These are phyloP conservation scores for Phaeosphaeriaceae sp. DNA, from an alignment of 2,329 filamentous ascomycete species.

Conservation along the genomic window DNA sequence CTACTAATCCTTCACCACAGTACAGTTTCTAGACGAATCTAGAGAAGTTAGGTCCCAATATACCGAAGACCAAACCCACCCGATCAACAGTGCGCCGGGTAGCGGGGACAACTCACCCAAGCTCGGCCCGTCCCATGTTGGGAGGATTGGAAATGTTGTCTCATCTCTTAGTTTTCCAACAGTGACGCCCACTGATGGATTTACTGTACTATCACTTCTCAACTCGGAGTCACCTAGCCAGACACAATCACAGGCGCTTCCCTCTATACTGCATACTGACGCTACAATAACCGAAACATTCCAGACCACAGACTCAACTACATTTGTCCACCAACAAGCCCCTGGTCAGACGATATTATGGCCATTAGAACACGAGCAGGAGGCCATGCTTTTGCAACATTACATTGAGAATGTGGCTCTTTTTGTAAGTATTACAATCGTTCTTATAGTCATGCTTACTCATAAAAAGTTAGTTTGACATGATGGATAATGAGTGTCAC, in stretches of 20 bases:
- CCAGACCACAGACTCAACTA: conserved; percentile 18
- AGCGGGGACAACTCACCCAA: conserved; percentile 19
- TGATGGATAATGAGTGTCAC: conserved; percentile 42
- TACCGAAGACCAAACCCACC: conserved; percentile 25
- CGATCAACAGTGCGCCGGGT: conserved; percentile 17
- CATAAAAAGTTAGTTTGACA: conserved; percentile 36
- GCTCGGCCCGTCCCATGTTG: conserved; percentile 14
- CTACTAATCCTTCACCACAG: conserved; percentile 25
- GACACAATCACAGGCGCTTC: conserved; percentile 11
- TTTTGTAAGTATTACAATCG: conserved; percentile 30
- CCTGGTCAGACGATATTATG: conserved; percentile 40
- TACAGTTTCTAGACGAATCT: conserved; percentile 47
- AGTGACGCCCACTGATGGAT: conserved; percentile 35
- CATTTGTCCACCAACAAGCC: conserved; percentile 40
- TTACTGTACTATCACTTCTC: conserved; percentile 43
- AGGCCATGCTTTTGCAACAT: conserved; percentile 45
- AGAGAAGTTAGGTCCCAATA: conserved; percentile 42
- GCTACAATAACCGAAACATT: conserved; percentile 9
- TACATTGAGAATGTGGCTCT: conserved; percentile 47
- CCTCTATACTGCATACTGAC: conserved; percentile 24
- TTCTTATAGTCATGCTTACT: not conserved
- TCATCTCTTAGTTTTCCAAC: conserved; percentile 23
- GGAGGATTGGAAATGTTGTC: conserved; percentile 14
- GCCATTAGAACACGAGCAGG: conserved; percentile 45
- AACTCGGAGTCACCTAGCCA: conserved; percentile 41